Conservation (phyloP, 192 early-diverging fungal species). For the Thoreauomyces humboldtii region DNA sequence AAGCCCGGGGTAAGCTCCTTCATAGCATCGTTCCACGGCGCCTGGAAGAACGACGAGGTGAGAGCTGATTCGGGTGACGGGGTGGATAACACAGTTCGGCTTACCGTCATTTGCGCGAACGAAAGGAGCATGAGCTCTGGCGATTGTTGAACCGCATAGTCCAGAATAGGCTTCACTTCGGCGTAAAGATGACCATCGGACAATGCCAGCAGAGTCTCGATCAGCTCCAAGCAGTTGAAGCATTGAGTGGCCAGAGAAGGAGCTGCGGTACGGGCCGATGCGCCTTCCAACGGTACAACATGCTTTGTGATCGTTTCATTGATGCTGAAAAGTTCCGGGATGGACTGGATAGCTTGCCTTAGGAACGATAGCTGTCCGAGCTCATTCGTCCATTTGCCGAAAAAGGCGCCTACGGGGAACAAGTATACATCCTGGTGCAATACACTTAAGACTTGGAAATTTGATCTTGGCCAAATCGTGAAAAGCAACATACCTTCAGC, state of each 20-base stretch:
- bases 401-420: slow-evolving; percentile 69
- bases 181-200: slow-evolving; percentile 56
- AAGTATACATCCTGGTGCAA: slow-evolving; percentile 51
- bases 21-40: slow-evolving; percentile 40
- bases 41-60: slow-evolving; percentile 21
- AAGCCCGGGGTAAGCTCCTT: slow-evolving; percentile 64
- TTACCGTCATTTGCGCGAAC: slow-evolving; percentile 64
- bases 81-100: slow-evolving; percentile 14
- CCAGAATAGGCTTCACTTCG: slow-evolving; percentile 64
- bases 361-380: slow-evolving; percentile 70
- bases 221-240: slow-evolving; percentile 72
- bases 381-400: slow-evolving; percentile 71
- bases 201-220: slow-evolving; percentile 58
- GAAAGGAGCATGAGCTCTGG: slow-evolving; percentile 75
- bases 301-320: slow-evolving; percentile 44
- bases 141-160: slow-evolving; percentile 55
- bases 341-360: slow-evolving; percentile 54
- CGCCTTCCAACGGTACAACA: slow-evolving; percentile 58
- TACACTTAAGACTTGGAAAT: too few species aligned
- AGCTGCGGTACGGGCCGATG: slow-evolving; percentile 41
- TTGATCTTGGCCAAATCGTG: too few species aligned
- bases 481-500: slow-evolving; percentile 45
- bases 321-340: slow-evolving; percentile 59
- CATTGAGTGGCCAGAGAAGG: slow-evolving; percentile 47
- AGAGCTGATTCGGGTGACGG: neutral